Conservation (phyloP, 2,329 filamentous ascomycete species). For the Biscogniauxia marginata region DNA sequence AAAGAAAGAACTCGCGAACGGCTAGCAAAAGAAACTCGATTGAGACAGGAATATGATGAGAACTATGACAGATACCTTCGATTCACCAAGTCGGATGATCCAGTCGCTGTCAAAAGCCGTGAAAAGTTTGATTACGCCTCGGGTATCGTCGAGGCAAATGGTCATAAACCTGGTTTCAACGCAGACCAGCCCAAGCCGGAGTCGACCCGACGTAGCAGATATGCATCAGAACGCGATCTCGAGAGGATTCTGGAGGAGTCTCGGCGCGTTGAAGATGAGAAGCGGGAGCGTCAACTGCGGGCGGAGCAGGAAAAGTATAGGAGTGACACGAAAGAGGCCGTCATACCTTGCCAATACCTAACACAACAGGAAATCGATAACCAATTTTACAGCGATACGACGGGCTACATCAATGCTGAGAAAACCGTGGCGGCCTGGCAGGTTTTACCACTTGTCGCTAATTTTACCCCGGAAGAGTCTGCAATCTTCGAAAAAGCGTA, state of each 20-base stretch:
- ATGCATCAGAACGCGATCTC: constrained; percentile 70
- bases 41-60: constrained; percentile 42
- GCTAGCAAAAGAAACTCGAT: constrained; percentile 37
- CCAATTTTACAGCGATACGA: constrained; percentile 62
- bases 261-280: constrained; percentile 67
- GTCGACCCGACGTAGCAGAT: constrained; percentile 50
- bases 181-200: constrained; percentile 56
- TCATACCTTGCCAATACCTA: constrained; percentile 69
- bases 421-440: constrained; percentile 69
- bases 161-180: constrained; percentile 37
- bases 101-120: constrained; percentile 52
- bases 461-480: constrained; percentile 71
- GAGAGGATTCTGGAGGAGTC: constrained; percentile 72
- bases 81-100: constrained; percentile 56
- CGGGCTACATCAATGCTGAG: constrained; percentile 63
- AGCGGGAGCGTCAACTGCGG: constrained; percentile 63
- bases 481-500: constrained; percentile 72
- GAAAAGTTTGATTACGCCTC: constrained; percentile 49
- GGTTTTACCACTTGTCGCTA: constrained; percentile 69
- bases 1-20: constrained; percentile 40
- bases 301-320: constrained; percentile 69
- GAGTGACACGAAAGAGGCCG: constrained; percentile 69
- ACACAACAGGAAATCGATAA: constrained; percentile 58
- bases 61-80: constrained; percentile 53
- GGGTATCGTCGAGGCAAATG: constrained; percentile 34